These are phyloP conservation scores for Mucor plumbeus DNA, from an alignment of 371 early-diverging fungal species.

Conservation along the genomic window DNA sequence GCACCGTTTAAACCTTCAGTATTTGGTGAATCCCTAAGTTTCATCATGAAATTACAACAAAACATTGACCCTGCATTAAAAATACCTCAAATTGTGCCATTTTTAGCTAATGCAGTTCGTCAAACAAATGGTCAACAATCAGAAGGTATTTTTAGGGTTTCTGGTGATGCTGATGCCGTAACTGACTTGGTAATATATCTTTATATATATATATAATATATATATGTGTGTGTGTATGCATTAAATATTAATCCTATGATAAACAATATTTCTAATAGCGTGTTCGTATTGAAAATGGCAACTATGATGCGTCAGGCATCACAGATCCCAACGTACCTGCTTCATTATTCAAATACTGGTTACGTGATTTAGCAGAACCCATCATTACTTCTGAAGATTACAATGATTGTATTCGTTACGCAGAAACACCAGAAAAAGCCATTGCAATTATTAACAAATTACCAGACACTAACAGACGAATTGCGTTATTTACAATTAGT, in stretches of 20 bases:
- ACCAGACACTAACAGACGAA: conserved; percentile 79
- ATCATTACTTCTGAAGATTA: conserved; percentile 88
- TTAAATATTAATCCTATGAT: too few species aligned
- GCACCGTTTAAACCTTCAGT: conserved; percentile 88
- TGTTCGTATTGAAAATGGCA: conserved; percentile 85
- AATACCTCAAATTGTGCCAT: conserved; percentile 86
- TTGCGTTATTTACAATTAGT: conserved; percentile 76
- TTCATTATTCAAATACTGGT: conserved; percentile 91
- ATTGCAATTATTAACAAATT: conserved; percentile 67
- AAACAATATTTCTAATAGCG: conserved; percentile 36
- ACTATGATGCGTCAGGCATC: conserved; percentile 71
- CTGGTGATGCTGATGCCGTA: conserved; percentile 92
- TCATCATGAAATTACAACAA: conserved; percentile 75
- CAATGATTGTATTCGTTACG: conserved; percentile 64
- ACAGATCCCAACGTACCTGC: conserved; percentile 92
- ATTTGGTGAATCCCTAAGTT: conserved; percentile 91
- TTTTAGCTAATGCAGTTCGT: conserved; percentile 78
- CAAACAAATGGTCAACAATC: conserved; percentile 77
- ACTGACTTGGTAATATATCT: conserved; percentile 67
- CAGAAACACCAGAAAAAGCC: conserved; percentile 63
- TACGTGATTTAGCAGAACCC: conserved; percentile 92
- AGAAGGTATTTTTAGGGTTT: conserved; percentile 97
- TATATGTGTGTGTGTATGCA: too few species aligned
- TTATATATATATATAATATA: neutral
- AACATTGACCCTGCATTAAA: conserved; percentile 42